Evolutionary conservation across 768 basidiomycete species (phyloP), one percentile per base, ranked within the genome.

Genomic region (Russula griseocarnosa): DNA sequence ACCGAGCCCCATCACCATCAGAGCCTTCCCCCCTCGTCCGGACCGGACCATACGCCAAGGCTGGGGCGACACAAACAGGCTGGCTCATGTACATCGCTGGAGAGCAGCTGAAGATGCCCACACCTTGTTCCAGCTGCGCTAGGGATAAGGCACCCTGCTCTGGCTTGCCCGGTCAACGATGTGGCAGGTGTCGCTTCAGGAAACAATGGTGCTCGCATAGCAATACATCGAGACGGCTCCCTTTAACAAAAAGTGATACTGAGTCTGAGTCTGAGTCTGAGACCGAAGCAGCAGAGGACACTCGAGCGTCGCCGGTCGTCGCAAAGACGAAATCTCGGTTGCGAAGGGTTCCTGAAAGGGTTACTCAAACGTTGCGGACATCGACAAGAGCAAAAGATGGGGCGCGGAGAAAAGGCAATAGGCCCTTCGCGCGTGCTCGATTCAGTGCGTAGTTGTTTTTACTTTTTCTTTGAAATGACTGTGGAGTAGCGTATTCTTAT

Each of bases 81-180:
- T 65, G 63, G 63, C 28, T 51, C 30, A 61, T 65, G 59, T 65
- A 60, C 40, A 30, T 65, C 42, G 24, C 60, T 4, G 63, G 59
- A 9, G 30, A 36, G 54, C 24, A 30, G 20, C 49, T 65, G 16
- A 49, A 56, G 28, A 65, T 65, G 63, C 49, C 59, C 3, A 56
- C 30, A 6, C 40, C 46, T 26, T 65, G 63, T 42, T 34, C 40
- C 14, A 38, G 18, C 49, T 65, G 63, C 26, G 32, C 40, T 3
- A 26, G 22, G 24, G 55, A 22, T 30, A 49, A 56, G 20, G n/a
- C 63, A 7, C 49, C 50, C 10, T 65, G 63, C 55, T 65, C 63
- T 28, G 63, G 63, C 30, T 20, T 65, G 40, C 55, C 55, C 1
- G 59, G 63, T 20, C 49, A 65, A 46, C 63, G 63, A 49, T 65